Evolutionary conservation across 805 yeast genomes (phyloP).

Genomic region (Suhomyces sp.): DNA sequence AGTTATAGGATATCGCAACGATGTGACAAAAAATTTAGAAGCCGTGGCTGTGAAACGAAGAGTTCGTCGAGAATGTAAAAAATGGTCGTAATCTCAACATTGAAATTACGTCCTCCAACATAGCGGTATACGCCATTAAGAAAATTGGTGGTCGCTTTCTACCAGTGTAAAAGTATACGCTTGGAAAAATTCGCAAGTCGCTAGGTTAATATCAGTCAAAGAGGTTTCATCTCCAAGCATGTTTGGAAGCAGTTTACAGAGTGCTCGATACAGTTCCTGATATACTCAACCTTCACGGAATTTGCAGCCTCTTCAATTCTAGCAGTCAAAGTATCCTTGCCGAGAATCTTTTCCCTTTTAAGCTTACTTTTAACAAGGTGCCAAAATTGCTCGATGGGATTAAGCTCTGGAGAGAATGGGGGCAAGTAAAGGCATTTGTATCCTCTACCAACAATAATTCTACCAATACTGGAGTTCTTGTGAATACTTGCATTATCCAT

Average conservation of each 20-base stretch:
- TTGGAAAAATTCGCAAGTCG: no score
- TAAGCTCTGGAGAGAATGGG: constrained; percentile 13
- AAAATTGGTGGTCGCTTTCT: no score
- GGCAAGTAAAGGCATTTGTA: constrained; percentile 13
- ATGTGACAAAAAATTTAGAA: no score
- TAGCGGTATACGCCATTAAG: no score
- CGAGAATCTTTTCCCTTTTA: background rate
- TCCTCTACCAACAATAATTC: constrained; percentile 11
- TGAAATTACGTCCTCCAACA: no score
- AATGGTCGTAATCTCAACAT: no score
- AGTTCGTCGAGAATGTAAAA: no score
- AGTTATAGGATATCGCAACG: no score
- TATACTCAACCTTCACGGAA: background rate
- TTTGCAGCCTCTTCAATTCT: constrained; percentile 4
- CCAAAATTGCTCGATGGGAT: constrained; percentile 18
- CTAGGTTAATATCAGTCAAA: no score
- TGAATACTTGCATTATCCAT: constrained; percentile 17
- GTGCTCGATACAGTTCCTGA: background rate
- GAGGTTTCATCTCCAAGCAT: constrained; percentile 2
- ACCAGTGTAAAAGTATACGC: no score
- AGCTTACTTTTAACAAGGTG: constrained; percentile 1
- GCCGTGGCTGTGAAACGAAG: no score
- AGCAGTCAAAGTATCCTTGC: background rate
- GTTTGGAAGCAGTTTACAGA: constrained; percentile 1
- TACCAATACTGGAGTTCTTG: constrained; percentile 10